Evolutionary conservation across 129 eudicot genomes (phyloP).

Genomic region (Logfia minima): DNA sequence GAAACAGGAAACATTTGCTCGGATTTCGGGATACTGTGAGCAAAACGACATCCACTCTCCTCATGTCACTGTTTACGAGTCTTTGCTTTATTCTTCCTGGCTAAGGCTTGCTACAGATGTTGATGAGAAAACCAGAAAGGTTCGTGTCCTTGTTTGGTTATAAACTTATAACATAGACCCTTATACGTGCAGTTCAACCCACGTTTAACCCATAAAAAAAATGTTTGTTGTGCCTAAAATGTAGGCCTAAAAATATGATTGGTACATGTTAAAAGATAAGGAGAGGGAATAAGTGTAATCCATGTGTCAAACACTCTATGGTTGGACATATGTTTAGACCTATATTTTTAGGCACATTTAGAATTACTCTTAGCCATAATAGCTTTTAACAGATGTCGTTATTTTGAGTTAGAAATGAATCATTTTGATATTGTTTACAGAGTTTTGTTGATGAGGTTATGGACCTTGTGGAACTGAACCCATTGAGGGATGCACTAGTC

Average conservation of each 20-base stretch:
- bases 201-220: too few relatives aligned
- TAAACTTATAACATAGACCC: background rate
- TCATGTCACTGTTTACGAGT: slow-evolving; percentile 79
- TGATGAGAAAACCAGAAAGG: slow-evolving; percentile 60
- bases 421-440: slow-evolving; percentile 35
- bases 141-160: slow-evolving; percentile 17
- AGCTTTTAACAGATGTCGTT: background rate
- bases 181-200: background rate
- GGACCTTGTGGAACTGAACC: slow-evolving; percentile 70
- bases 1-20: slow-evolving; percentile 82
- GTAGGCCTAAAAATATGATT: background rate
- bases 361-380: background rate
- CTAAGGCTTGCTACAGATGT: slow-evolving; percentile 67
- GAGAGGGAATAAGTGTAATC: too few relatives aligned
- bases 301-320: background rate
- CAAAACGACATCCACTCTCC: slow-evolving; percentile 93
- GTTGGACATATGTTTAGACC: too few relatives aligned
- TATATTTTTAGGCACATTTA: too few relatives aligned
- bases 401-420: slow-evolving; percentile 3
- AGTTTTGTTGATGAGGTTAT: slow-evolving; percentile 80
- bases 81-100: slow-evolving; percentile 90
- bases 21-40: slow-evolving; percentile 89
- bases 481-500: slow-evolving; percentile 54
- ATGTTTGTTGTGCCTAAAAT: background rate
- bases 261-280: too few relatives aligned